phyloP scores from a whole-genome alignment of 768 basidiomycete species.

The Trichaptum fuscoviolaceum region DNA sequence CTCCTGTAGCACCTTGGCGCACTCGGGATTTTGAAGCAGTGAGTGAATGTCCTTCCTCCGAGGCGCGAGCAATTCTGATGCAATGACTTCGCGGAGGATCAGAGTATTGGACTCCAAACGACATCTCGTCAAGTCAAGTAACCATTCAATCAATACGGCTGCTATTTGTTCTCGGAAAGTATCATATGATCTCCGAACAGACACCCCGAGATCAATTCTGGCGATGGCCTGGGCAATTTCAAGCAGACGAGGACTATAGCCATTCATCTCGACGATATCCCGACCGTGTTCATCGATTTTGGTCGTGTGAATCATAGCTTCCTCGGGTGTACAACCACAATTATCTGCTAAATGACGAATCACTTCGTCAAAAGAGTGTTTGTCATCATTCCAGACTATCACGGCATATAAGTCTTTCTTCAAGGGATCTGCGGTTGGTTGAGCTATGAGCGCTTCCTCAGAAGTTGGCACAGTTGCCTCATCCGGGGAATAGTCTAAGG shows the following conservation, averaged over 20 bases:
- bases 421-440: slow-evolving; percentile 75
- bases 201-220: slow-evolving; percentile 89
- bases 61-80: slow-evolving; percentile 59
- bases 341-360: slow-evolving; percentile 62
- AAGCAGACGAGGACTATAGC: slow-evolving; percentile 46
- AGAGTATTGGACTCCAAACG: slow-evolving; percentile 63
- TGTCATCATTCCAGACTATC: slow-evolving; percentile 95
- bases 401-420: slow-evolving; percentile 76
- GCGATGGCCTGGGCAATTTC: slow-evolving; percentile 75
- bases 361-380: slow-evolving; percentile 89
- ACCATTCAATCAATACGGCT: slow-evolving; percentile 81
- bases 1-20: slow-evolving; percentile 29
- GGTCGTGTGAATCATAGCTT: slow-evolving; percentile 51
- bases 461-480: slow-evolving; percentile 62
- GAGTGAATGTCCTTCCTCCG: slow-evolving; percentile 48
- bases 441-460: slow-evolving; percentile 65
- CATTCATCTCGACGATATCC: slow-evolving; percentile 76
- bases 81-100: slow-evolving; percentile 67
- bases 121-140: slow-evolving; percentile 72
- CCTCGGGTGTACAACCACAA: slow-evolving; percentile 45
- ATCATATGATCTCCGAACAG: slow-evolving; percentile 80
- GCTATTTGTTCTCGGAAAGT: slow-evolving; percentile 85
- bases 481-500: slow-evolving; percentile 76
- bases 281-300: slow-evolving; percentile 76
- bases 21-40: slow-evolving; percentile 33